phyloP scores from a whole-genome alignment of 2,329 filamentous ascomycete species.

The Exserohilum turcica region DNA sequence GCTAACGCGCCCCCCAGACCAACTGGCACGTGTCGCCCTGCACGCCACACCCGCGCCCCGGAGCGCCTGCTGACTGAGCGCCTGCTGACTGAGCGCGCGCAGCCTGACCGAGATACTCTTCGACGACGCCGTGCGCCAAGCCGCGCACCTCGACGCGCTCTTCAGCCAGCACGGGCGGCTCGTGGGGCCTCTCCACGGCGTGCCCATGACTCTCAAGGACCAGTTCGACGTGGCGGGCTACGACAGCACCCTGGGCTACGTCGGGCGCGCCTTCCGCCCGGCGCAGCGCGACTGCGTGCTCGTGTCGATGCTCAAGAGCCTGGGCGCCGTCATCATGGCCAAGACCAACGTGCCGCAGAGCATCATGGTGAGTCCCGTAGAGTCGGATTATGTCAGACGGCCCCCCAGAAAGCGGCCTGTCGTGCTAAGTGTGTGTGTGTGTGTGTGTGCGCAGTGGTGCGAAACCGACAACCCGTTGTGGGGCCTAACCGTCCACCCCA shows the following conservation, averaged over 20 bases:
- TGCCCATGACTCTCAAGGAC: constrained; percentile 57
- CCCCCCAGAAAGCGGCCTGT: too few species aligned
- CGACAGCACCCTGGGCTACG: constrained; percentile 62
- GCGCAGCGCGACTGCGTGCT: constrained; percentile 58
- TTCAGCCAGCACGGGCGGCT: constrained; percentile 44
- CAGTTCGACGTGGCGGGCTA: constrained; percentile 57
- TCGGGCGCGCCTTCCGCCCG: constrained; percentile 64
- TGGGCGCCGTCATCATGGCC: constrained; percentile 55
- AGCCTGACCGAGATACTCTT: constrained; percentile 57
- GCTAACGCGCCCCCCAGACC: constrained; percentile 48
- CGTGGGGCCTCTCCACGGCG: constrained; percentile 55
- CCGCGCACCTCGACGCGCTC: constrained; percentile 50
- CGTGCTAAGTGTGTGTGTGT: too few species aligned
- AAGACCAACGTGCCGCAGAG: constrained; percentile 63
- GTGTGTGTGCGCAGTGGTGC: constrained; percentile 54
- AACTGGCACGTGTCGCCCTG: constrained; percentile 51
- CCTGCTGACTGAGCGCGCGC: constrained; percentile 30
- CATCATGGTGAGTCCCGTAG: constrained; percentile 52
- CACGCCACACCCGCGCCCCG: constrained; percentile 54
- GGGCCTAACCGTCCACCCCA: constrained; percentile 62
- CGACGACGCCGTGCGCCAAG: constrained; percentile 49
- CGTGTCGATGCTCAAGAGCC: constrained; percentile 62
- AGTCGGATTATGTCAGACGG: not conserved
- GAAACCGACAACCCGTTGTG: constrained; percentile 68
- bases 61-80: too few species aligned